These are phyloP conservation scores for Aschersonia sp. DNA, from an alignment of 2,329 filamentous ascomycete species.

Conservation along the genomic window DNA sequence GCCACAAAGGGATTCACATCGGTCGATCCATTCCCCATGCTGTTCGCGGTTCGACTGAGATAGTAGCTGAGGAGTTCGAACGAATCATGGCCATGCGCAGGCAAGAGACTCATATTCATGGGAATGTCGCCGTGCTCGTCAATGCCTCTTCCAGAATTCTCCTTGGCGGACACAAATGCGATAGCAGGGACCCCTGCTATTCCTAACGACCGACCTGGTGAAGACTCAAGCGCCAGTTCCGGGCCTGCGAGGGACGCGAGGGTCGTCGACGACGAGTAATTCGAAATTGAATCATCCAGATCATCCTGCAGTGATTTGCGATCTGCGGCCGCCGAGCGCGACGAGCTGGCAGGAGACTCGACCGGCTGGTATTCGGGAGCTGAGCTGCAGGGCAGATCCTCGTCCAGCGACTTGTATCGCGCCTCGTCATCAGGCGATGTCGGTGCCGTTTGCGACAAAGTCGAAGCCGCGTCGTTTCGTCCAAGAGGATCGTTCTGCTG, in stretches of 20 bases:
- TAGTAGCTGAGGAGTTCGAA: conserved; percentile 32
- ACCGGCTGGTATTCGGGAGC: not conserved
- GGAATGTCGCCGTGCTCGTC: conserved; percentile 6
- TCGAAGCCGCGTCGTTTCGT: not conserved
- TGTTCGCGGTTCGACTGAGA: conserved; percentile 25
- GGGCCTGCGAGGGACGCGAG: not conserved
- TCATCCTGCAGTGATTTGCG: not conserved
- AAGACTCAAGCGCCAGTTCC: not conserved
- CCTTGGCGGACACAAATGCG: not conserved
- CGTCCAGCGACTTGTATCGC: too few species aligned
- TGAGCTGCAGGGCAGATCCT: not conserved
- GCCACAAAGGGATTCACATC: conserved; percentile 29
- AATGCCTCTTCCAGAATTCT: conserved; percentile 1
- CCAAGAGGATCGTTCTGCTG: not conserved
- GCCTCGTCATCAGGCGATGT: too few species aligned
- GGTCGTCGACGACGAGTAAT: not conserved
- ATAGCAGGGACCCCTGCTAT: not conserved
- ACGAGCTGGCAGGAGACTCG: not conserved
- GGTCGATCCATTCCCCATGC: conserved; percentile 32
- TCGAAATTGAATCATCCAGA: not conserved
- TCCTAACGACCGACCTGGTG: not conserved
- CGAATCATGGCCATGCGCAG: conserved; percentile 18
- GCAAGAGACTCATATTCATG: conserved; percentile 14
- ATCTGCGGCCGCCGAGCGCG: not conserved
- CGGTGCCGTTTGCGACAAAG: not conserved